phyloP scores from a whole-genome alignment of 805 yeast genomes.

The Wickerhamiella occidentalis region DNA sequence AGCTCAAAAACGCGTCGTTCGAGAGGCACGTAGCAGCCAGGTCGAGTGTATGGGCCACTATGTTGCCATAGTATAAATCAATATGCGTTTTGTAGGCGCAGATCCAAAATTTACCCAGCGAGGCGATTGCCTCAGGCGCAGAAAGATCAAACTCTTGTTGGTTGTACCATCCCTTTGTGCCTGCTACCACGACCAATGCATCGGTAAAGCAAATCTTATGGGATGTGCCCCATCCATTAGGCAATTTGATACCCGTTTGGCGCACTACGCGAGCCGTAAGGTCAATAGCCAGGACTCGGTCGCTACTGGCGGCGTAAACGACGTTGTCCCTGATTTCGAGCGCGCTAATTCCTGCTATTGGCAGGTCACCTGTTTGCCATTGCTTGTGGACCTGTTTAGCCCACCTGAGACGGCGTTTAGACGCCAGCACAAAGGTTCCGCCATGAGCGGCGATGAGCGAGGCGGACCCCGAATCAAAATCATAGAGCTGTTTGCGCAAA shows the following conservation, averaged over 20 bases:
- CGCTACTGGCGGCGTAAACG: not conserved
- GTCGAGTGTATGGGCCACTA: not conserved
- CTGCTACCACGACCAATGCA: slow-evolving; percentile 3
- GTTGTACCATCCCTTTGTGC: not conserved
- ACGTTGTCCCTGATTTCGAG: not conserved
- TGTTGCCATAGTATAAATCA: not conserved
- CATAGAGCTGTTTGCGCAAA: not conserved
- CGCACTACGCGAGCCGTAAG: slow-evolving; percentile 4
- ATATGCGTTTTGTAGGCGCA: not conserved
- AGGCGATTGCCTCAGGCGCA: not conserved
- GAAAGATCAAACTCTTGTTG: not conserved
- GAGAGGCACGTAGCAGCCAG: not conserved
- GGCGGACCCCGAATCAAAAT: slow-evolving; percentile 3
- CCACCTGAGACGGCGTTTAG: slow-evolving; percentile 11
- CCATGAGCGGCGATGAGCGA: not conserved
- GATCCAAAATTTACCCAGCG: slow-evolving; percentile 5
- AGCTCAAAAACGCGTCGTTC: not conserved
- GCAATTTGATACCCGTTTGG: not conserved
- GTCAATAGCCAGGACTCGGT: not conserved
- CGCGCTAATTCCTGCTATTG: not conserved
- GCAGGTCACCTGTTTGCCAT: not conserved
- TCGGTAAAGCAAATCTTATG: not conserved
- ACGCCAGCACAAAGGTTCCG: slow-evolving; percentile 1
- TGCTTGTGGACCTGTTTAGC: not conserved
- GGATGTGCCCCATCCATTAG: not conserved